A percentile compares a stretch with the other conserved stretches of the same genome.
Evolutionary conservation across 352 stramenopile genomes (phyloP).

Genomic region (Pythium dissimile): DNA sequence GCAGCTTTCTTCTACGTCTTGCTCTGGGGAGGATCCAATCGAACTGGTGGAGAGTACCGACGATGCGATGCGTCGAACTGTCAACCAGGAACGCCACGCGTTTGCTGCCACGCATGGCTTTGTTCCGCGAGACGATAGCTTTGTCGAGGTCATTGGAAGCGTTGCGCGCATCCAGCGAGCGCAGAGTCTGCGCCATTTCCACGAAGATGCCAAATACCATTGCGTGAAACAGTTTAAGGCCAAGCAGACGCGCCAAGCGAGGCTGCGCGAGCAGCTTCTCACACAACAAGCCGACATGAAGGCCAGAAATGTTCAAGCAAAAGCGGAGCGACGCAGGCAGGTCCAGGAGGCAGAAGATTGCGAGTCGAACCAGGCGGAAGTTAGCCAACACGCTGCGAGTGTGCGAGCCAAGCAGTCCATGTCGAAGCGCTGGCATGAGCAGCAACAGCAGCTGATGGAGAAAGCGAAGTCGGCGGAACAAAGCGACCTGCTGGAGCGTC

Average conservation of each 20-base stretch:
- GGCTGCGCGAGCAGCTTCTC: constrained; percentile 2
- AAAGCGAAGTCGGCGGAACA: background rate
- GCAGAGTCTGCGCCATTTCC: constrained; percentile 13
- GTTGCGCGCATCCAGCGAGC: constrained; percentile 3
- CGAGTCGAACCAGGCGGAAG: background rate
- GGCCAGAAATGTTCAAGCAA: background rate
- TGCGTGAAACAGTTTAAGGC: background rate
- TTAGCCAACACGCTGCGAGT: background rate
- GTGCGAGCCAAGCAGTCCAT: background rate
- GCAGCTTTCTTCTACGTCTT: too few relatives aligned
- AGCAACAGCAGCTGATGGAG: constrained; percentile 4
- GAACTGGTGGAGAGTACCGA: background rate
- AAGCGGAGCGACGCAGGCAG: background rate
- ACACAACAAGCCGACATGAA: constrained; percentile 17
- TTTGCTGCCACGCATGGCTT: constrained; percentile 10
- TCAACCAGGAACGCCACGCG: background rate
- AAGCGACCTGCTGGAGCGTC: background rate
- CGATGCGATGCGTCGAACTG: too few relatives aligned
- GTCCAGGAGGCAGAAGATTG: background rate
- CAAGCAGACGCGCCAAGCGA: background rate
- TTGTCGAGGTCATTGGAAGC: constrained; percentile 19
- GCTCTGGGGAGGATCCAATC: background rate
- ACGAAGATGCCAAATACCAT: constrained; percentile 11
- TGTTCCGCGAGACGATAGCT: background rate
- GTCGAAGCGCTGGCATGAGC: constrained; percentile 6